These are phyloP conservation scores for Diaporthe caulivora DNA, from an alignment of 2,329 filamentous ascomycete genomes.

Conservation along the genomic window DNA sequence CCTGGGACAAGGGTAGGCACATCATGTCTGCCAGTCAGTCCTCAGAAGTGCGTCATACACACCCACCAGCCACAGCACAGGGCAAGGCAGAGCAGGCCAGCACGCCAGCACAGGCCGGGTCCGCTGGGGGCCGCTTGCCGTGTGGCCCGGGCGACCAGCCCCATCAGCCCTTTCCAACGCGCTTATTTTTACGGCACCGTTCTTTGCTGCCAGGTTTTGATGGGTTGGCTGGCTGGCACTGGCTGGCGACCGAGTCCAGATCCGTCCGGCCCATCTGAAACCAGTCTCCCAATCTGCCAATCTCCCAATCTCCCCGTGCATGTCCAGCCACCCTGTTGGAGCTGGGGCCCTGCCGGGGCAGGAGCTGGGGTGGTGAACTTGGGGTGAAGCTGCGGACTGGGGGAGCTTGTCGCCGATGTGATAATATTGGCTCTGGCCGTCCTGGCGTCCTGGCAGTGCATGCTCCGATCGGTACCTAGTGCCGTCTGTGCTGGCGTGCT, in stretches of 20 bases:
- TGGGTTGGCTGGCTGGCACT: conserved; percentile 7
- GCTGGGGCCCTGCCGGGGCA: conserved; percentile 11
- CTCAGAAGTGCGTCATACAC: conserved; percentile 35
- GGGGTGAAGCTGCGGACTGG: not conserved
- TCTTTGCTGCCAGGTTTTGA: conserved; percentile 21
- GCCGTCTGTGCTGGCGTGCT: conserved; percentile 18
- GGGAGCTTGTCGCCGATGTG: conserved; percentile 20
- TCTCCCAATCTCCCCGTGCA: conserved; percentile 8
- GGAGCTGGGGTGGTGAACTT: not conserved
- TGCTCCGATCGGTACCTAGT: conserved; percentile 17
- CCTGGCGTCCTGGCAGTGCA: conserved; percentile 4
- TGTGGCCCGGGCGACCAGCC: not conserved
- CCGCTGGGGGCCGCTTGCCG: conserved; percentile 18
- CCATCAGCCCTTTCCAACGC: conserved; percentile 10
- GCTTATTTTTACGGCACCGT: conserved; percentile 14
- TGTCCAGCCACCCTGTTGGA: conserved; percentile 23
- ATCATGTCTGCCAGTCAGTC: conserved; percentile 29
- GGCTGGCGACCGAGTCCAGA: conserved; percentile 27
- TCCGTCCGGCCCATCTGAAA: conserved; percentile 19
- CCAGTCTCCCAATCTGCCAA: conserved; percentile 23
- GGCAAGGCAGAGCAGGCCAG: not conserved
- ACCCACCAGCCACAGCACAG: conserved; percentile 27
- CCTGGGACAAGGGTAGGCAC: conserved; percentile 28
- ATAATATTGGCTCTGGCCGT: not conserved
- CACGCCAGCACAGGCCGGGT: conserved; percentile 13